Evolutionary conservation across 2,329 filamentous ascomycete genomes (phyloP).

Genomic region (Ophiostoma pallidulum): DNA sequence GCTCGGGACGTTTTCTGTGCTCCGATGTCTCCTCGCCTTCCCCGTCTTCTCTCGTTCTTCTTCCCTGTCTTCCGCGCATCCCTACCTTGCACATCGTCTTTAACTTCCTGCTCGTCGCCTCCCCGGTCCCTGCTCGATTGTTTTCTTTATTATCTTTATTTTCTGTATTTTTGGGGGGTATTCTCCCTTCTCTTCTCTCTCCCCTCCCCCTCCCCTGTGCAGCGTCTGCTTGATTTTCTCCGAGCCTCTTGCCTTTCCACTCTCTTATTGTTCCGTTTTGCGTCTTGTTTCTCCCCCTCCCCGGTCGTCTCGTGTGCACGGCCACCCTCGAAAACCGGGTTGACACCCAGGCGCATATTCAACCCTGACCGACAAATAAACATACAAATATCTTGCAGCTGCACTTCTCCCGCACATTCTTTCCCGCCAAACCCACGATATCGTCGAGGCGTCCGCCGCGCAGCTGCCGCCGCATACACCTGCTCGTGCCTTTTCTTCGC

Average conservation of each 20-base stretch:
- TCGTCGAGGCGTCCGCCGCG: neutral
- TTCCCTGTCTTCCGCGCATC: neutral
- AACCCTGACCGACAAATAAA: neutral
- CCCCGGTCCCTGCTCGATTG: too few species aligned
- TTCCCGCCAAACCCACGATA: conserved; percentile 1
- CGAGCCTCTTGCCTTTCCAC: neutral
- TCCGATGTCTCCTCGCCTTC: conserved; percentile 2
- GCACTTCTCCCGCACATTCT: conserved; percentile 5
- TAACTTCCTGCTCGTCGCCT: too few species aligned
- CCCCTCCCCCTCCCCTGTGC: neutral
- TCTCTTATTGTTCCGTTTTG: conserved; percentile 2
- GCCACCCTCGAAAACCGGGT: conserved; percentile 12
- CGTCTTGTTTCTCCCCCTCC: conserved; percentile 3
- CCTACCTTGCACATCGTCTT: neutral
- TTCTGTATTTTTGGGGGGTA: neutral
- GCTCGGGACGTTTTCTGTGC: conserved; percentile 3
- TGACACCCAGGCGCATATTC: conserved; percentile 7
- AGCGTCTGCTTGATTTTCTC: conserved; percentile 3
- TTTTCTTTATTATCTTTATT: conserved; percentile 3
- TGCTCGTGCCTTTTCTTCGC: neutral
- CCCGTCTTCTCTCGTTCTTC: conserved; percentile 4
- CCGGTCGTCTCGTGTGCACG: conserved; percentile 14
- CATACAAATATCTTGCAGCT: conserved; percentile 3
- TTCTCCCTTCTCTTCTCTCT: neutral
- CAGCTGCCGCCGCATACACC: neutral